A percentile compares a stretch with the other conserved stretches of the same genome.
These are phyloP conservation scores for Cytidiella melzeri DNA, from an alignment of 768 basidiomycete genomes.

Conservation along the genomic window DNA sequence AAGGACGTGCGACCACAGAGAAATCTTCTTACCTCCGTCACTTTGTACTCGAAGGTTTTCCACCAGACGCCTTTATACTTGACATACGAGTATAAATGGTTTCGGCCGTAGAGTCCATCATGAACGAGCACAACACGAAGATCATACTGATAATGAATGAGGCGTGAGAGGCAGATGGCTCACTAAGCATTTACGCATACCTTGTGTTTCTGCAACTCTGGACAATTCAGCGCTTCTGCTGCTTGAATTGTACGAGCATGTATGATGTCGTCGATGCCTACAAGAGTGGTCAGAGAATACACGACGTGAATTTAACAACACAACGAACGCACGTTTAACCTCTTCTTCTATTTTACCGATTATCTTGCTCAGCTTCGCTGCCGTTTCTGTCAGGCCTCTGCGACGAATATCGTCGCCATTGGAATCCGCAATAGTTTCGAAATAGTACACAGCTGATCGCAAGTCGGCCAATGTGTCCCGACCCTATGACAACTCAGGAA, in stretches of 20 bases:
- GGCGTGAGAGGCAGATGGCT: background rate
- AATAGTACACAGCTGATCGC: constrained; percentile 60
- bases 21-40: constrained; percentile 47
- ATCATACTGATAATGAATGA: constrained; percentile 52
- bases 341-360: constrained; percentile 46
- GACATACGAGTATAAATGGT: constrained; percentile 74
- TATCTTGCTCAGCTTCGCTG: constrained; percentile 45
- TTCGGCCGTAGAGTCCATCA: constrained; percentile 72
- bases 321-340: constrained; percentile 40
- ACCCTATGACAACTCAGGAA: constrained; percentile 33
- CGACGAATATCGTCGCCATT: constrained; percentile 43
- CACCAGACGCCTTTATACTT: constrained; percentile 68
- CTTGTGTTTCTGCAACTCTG: constrained; percentile 56
- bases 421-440: constrained; percentile 55
- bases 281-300: background rate
- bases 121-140: constrained; percentile 74
- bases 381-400: constrained; percentile 35
- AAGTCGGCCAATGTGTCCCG: constrained; percentile 60
- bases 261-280: constrained; percentile 51
- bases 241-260: constrained; percentile 38
- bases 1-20: background rate
- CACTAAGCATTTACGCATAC: constrained; percentile 30
- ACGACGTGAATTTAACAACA: background rate
- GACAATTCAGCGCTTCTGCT: constrained; percentile 47
- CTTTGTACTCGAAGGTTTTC: constrained; percentile 69